Conservation (phyloP, 305 asterid species). For the Lippia alba region DNA sequence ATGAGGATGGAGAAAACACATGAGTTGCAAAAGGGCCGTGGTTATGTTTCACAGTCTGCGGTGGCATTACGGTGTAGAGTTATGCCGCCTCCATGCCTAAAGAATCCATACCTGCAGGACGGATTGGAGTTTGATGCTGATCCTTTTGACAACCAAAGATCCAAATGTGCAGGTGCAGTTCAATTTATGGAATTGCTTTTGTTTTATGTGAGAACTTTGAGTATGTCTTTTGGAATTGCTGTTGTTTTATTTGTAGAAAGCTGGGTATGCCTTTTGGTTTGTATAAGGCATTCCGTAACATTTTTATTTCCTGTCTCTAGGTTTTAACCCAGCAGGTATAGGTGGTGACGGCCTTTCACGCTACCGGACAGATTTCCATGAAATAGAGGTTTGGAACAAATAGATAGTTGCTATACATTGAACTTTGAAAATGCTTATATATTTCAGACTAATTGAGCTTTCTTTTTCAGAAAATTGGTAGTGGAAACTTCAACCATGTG, state of each 20-base stretch:
- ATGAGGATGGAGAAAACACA: constrained; percentile 38
- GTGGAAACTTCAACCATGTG: constrained; percentile 84
- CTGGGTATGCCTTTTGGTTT: no score
- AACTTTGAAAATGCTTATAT: neutral
- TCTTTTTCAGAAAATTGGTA: constrained; percentile 78
- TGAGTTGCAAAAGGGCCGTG: constrained; percentile 50
- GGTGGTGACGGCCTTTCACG: constrained; percentile 89
- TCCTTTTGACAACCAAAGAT: constrained; percentile 75
- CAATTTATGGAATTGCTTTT: neutral
- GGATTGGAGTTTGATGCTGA: constrained; percentile 58
- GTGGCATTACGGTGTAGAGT: constrained; percentile 94
- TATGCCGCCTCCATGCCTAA: constrained; percentile 95
- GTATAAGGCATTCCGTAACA: constrained; percentile 9
- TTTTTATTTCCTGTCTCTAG: constrained; percentile 44
- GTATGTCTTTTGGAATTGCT: neutral
- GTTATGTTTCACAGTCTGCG: constrained; percentile 91
- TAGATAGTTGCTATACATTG: neutral
- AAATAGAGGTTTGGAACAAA: constrained; percentile 66
- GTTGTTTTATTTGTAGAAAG: neutral
- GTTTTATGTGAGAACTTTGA: neutral
- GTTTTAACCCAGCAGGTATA: constrained; percentile 51
- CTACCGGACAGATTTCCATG: constrained; percentile 93
- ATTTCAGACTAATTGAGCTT: constrained; percentile 17
- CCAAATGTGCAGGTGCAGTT: constrained; percentile 78
- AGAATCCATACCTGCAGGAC: constrained; percentile 74